Evolutionary conservation across 345 rosid species (phyloP), one percentile per base, ranked within the genome.

Genomic region (Euphorbia tirucalli): DNA sequence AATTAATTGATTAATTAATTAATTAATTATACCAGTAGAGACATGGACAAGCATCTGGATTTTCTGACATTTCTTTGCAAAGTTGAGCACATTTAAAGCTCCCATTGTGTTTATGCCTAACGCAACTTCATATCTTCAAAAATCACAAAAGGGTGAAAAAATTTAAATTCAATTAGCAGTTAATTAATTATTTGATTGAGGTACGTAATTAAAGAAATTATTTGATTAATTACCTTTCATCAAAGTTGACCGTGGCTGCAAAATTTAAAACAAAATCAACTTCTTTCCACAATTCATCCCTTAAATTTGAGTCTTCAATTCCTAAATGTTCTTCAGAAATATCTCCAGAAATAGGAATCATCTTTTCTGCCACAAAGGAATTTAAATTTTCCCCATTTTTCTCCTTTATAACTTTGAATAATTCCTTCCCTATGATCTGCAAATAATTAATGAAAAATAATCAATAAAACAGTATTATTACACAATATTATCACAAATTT

Each of bases 231-330:
- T 22, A 86, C 94, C 96, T 89, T 69, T 90, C 96, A 71, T 93
- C 90, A 30, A 93, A 93, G 71, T 77, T 83, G 48, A 90, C 87
- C 3, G 89, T 85, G 61, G 92, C 97, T 0, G 96, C 97, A 21
- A 87, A 79, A 76, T 92, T 90, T 35, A 92, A 64, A 7, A 90
- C 61, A 37, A 83, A 62, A 31, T 92, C 89, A 8, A 88, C 44
- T 70, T 88, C 84, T 37, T 57, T 81, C 74, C 57, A 65, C 82
- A 90, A 83, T 55, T 82, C 73, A 63, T 87, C 76, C 30, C 70
- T 76, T 64, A 90, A 74, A 54, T 30, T 73, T 19, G 69, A 41
- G 44, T 83, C 78, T 37, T 71, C 52, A 31, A 82, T 57, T 3
- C 83, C 83, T 10, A 82, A 9, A 16, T 79, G 71, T 7, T 58